Evolutionary conservation across 148 eudicot genomes (phyloP).

Genomic region (Rhododendron henanense): DNA sequence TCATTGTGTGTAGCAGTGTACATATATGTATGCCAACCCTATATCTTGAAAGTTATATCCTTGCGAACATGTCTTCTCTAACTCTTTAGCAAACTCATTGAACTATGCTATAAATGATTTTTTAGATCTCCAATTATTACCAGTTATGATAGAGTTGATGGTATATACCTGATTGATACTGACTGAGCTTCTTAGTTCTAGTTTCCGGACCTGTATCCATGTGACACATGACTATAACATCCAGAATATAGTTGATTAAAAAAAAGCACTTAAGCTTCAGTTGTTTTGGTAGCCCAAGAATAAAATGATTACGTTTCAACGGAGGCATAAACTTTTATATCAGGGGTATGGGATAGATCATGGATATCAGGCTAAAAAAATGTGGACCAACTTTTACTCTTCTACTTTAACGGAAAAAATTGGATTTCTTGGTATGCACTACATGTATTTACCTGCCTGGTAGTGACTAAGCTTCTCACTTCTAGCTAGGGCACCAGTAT

Average conservation of each 20-base stretch:
- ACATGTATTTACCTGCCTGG: constrained; percentile 28
- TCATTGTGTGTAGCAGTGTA: neutral
- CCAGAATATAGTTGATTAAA: neutral
- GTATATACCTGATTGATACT: constrained; percentile 28
- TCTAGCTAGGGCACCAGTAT: constrained; percentile 24
- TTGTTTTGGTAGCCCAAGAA: neutral
- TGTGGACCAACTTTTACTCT: neutral
- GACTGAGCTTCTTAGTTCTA: constrained; percentile 20
- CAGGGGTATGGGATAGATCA: neutral
- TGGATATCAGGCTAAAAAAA: neutral
- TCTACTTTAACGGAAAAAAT: neutral
- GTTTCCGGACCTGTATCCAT: constrained; percentile 19
- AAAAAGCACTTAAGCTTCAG: neutral
- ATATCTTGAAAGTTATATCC: neutral
- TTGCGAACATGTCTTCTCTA: neutral
- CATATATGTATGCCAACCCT: neutral
- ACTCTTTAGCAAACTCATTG: neutral
- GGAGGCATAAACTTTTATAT: neutral
- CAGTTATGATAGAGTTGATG: neutral
- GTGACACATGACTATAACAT: constrained; percentile 26
- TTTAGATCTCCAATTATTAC: neutral
- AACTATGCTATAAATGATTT: neutral
- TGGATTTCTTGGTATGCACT: neutral
- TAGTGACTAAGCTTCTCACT: constrained; percentile 28
- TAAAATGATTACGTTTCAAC: neutral